Evolutionary conservation across 495 filamentous ascomycete genomes (phyloP), one percentile per base, ranked within the genome.

Genomic region (Peziza echinospora): DNA sequence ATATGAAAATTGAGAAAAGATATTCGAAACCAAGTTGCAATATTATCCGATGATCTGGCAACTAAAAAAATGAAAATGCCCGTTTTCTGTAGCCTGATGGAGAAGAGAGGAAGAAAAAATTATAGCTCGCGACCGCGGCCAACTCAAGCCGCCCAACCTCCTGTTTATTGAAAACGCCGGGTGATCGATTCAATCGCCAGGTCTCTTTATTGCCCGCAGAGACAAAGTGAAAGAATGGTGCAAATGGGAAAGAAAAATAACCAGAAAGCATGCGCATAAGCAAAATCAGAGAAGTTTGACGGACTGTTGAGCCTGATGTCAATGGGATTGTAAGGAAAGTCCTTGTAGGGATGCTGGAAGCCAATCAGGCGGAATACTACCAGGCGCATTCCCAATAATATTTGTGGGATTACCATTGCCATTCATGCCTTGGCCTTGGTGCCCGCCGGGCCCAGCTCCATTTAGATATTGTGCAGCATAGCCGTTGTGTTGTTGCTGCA

Each of bases 251-350:
- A 13, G 3, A 37, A 37, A 37, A 37, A 17, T 37, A 17, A 37
- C 19, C 30, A 37, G 19, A 37, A 37, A 17, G 6, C 13, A 37
- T 11, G 19, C 19, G 30, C 1, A 37, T 13, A n/a, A 37, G 6
- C 0, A 17, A 5, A 37, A 37, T 3, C 11, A 5, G 1, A 17
- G 3, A 37, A 37, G 19, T 4, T 3, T 37, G 30, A 37, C 13
- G 6, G 19, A 37, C 3, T 37, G 19, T 37, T 6, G 30, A 11
- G 19, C 30, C 13, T 37, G 6, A 37, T 11, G 3, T 37, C 59
- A 59, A 52, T 59, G 56, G 28, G 56, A 59, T 41, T 55, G 51
- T 13, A 59, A 46, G 37, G 56, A 59, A 48, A 59, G 56, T 11
- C 56, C 49, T 37, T 58, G 49, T 9, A 59, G 39, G n/a, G 47